phyloP scores from a whole-genome alignment of 2,329 filamentous ascomycete species.

The Aureobasidium leucospermi region DNA sequence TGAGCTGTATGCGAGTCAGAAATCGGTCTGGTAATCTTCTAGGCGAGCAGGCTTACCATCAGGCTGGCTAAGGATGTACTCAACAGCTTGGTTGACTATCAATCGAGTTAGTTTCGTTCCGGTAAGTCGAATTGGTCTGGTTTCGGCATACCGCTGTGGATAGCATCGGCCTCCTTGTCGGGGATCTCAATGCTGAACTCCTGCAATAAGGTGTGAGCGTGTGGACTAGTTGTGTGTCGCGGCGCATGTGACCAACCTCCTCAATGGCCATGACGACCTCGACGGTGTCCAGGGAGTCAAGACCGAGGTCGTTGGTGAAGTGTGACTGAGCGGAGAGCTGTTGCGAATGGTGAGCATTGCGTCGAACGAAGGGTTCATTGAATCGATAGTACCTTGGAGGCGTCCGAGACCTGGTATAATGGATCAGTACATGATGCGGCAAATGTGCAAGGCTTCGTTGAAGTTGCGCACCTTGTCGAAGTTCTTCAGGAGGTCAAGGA shows the following conservation, averaged over 20 bases:
- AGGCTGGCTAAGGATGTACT: constrained; percentile 88
- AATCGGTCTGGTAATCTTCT: not conserved
- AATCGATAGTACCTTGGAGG: constrained; percentile 45
- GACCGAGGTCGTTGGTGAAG: constrained; percentile 90
- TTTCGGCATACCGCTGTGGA: constrained; percentile 73
- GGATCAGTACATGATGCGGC: constrained; percentile 18
- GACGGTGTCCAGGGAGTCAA: constrained; percentile 96
- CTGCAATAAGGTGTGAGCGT: constrained; percentile 34
- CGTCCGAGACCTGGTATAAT: constrained; percentile 51
- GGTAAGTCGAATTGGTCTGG: not conserved
- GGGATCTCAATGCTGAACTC: constrained; percentile 93
- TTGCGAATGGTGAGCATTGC: not conserved
- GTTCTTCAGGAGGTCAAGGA: constrained; percentile 85
- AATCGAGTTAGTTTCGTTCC: constrained; percentile 2
- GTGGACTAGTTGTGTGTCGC: constrained; percentile 44
- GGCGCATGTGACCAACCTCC: constrained; percentile 55
- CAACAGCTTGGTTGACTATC: constrained; percentile 84
- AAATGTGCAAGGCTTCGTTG: not conserved
- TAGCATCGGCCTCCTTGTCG: constrained; percentile 90
- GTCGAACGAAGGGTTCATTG: not conserved
- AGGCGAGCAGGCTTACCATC: constrained; percentile 58
- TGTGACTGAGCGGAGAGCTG: constrained; percentile 79
- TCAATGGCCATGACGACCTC: constrained; percentile 99
- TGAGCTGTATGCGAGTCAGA: constrained; percentile 24
- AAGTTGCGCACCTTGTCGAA: constrained; percentile 76